These are phyloP conservation scores for Bipolaris bicolor DNA, from an alignment of 2,329 filamentous ascomycete species.

Conservation along the genomic window DNA sequence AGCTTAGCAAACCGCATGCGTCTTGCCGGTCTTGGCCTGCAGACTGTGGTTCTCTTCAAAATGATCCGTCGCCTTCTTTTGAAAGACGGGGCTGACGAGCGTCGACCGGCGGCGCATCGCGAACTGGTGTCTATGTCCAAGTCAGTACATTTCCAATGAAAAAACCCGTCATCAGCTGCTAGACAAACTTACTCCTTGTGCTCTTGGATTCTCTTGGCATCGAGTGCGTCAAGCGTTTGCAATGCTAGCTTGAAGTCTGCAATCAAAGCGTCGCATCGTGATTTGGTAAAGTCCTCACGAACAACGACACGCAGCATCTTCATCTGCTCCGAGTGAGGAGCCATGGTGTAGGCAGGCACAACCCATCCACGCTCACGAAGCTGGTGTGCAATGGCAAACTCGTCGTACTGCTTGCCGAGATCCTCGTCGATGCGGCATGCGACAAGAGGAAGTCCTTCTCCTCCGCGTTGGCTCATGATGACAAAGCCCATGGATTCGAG, in stretches of 20 bases:
- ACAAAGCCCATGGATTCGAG: conserved; percentile 79
- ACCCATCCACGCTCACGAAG: conserved; percentile 89
- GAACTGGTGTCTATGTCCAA: conserved; percentile 23
- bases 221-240: conserved; percentile 73
- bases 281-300: conserved; percentile 86
- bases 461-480: conserved; percentile 82
- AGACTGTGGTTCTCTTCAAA: conserved; percentile 88
- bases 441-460: conserved; percentile 83
- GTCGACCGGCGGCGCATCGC: conserved; percentile 38
- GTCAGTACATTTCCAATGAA: neutral
- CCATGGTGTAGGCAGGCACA: conserved; percentile 96
- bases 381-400: conserved; percentile 73
- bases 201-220: conserved; percentile 71
- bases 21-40: conserved; percentile 90
- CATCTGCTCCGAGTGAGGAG: conserved; percentile 78
- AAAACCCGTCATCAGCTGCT: neutral
- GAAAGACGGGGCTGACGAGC: conserved; percentile 33
- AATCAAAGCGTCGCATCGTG: conserved; percentile 79
- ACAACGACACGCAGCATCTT: conserved; percentile 95
- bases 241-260: conserved; percentile 79
- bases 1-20: conserved; percentile 77
- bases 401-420: conserved; percentile 60
- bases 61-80: conserved; percentile 48
- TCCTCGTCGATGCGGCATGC: conserved; percentile 77
- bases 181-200: conserved; percentile 65